Evolutionary conservation across 805 yeast species (phyloP), one percentile per base, ranked within the genome.

Genomic region (Saccharomycopsis babjevae): DNA sequence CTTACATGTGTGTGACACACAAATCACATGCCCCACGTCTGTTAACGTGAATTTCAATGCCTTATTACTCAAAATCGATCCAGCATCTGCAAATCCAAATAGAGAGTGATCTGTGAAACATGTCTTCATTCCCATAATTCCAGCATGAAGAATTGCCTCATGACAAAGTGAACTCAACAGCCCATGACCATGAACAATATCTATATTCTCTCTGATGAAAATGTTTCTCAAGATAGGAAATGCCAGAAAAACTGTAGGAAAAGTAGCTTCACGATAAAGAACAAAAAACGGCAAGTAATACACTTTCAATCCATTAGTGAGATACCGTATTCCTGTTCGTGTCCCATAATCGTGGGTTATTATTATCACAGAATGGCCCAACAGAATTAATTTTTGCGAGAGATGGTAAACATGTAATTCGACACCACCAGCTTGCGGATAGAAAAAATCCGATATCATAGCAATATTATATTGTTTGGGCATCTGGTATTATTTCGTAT

Each of bases 351-450:
- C 85, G 72, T 94, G 99, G 10, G 99, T 91, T 38, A 94, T 80
- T 28, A 94, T 82, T 5, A 92, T 74, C 11, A 93, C 97, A 3
- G 88, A 82, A 69, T 92, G 97, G 8, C 97, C 97, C 46, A 85
- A 73, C 22, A 81, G 82, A 10, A 89, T 85, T 59, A 92, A 80
- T 68, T 86, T 83, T 71, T 90, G 96, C 0, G 98, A 85, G 28
- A 94, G 73, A 71, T 94, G 98, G 71, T 89, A 90, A 18, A 93
- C 88, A 70, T 94, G 99, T 64, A 93, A 84, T 71, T 94, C 99
- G 1, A 94, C 96, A 10, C 99, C 99, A 3, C 99, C 99, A 0
- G 97, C 87, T 70, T 94, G 99, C 11, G 99, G 99, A 73, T 88
- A 94, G 81, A 94, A 94, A 77, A 91, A 94, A 73, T 94, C 99